Evolutionary conservation across 352 stramenopile genomes (phyloP).

Genomic region (Phytophthora constricta): DNA sequence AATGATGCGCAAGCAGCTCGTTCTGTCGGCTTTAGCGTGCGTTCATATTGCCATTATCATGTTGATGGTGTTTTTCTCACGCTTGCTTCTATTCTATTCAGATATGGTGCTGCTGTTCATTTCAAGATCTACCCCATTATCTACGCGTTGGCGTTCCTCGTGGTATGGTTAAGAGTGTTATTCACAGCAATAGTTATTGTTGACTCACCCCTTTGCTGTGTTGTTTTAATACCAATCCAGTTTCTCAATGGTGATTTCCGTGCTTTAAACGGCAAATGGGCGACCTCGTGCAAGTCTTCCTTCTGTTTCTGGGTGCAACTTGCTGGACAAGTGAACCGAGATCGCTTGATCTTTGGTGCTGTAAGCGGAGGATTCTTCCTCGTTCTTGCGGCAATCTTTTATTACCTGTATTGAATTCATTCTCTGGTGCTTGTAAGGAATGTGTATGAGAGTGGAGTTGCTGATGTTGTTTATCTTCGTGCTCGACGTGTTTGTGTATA

Average conservation of each 20-base stretch:
- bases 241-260: conserved; percentile 79
- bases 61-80: neutral
- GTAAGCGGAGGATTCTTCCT: conserved; percentile 90
- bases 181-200: too few species aligned
- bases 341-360: conserved; percentile 90
- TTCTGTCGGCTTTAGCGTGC: conserved; percentile 74
- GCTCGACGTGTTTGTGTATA: conserved; percentile 17
- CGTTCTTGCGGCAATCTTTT: conserved; percentile 83
- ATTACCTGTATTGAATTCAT: conserved; percentile 90
- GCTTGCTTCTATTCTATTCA: conserved; percentile 31
- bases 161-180: too few species aligned
- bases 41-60: conserved; percentile 9
- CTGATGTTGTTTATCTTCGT: conserved; percentile 9
- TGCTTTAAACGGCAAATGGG: conserved; percentile 52
- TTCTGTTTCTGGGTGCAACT: conserved; percentile 64
- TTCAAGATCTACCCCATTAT: conserved; percentile 99
- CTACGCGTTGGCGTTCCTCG: conserved; percentile 91
- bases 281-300: conserved; percentile 52
- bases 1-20: conserved; percentile 82
- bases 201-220: too few species aligned
- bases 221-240: conserved; percentile 31
- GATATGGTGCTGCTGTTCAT: conserved; percentile 96
- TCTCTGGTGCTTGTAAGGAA: too few species aligned
- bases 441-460: neutral
- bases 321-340: conserved; percentile 60